Percentiles rank a stretch among this genome's conserved stretches.
These are phyloP conservation scores for Ceratocystis eucalypticola DNA, from an alignment of 2,329 filamentous ascomycete genomes.

Conservation along the genomic window DNA sequence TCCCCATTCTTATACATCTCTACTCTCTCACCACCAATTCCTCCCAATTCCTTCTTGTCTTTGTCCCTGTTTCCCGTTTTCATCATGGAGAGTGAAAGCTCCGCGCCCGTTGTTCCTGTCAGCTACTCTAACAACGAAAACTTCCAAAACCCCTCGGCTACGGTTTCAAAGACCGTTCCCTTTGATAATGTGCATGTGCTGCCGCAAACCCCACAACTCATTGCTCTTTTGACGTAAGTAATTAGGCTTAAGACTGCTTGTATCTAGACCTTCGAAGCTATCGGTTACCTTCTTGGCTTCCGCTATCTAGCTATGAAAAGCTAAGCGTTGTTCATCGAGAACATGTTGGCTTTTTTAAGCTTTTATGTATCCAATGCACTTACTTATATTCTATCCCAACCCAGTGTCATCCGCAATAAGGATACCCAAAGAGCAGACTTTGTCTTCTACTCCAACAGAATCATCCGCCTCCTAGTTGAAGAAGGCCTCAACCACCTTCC, in stretches of 20 bases:
- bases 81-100: conserved; percentile 10
- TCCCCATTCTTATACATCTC: background rate
- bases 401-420: conserved; percentile 87
- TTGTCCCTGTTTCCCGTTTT: conserved; percentile 21
- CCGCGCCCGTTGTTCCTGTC: conserved; percentile 37
- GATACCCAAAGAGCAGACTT: conserved; percentile 87
- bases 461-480: conserved; percentile 90
- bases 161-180: conserved; percentile 68
- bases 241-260: background rate
- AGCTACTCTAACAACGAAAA: conserved; percentile 67
- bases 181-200: conserved; percentile 84
- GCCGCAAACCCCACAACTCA: conserved; percentile 88
- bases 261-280: background rate
- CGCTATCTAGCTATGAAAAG: background rate
- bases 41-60: background rate
- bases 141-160: conserved; percentile 70
- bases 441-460: conserved; percentile 97
- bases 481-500: conserved; percentile 95
- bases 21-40: background rate
- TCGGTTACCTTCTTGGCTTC: background rate
- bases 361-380: background rate
- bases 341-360: background rate
- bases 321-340: too few relatives aligned
- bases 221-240: conserved; percentile 89
- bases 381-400: background rate